These are phyloP conservation scores for Colletotrichum viniferum DNA, from an alignment of 2,329 filamentous ascomycete genomes.

Conservation along the genomic window DNA sequence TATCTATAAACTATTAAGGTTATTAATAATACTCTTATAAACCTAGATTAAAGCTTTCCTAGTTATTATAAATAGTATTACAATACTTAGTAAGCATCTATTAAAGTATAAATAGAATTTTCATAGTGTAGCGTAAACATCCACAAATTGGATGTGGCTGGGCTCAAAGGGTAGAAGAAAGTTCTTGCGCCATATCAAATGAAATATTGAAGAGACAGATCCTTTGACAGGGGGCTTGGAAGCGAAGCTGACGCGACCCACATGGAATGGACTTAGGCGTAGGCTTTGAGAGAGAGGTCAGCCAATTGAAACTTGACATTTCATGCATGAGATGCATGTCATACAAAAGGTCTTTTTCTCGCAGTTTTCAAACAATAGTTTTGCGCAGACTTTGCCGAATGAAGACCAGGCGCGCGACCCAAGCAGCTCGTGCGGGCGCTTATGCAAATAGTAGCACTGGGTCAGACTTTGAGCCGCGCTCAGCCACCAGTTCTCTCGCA, in stretches of 20 bases:
- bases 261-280: background rate
- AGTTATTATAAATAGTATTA: too few relatives aligned
- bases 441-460: background rate
- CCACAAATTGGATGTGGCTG: too few relatives aligned
- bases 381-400: background rate
- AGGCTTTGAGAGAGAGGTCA: background rate
- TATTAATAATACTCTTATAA: too few relatives aligned
- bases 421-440: background rate
- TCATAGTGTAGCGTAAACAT: too few relatives aligned
- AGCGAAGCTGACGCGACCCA: background rate
- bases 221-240: background rate
- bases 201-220: background rate
- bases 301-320: background rate
- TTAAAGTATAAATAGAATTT: too few relatives aligned
- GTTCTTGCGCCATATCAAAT: background rate
- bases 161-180: too few relatives aligned
- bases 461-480: background rate
- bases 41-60: too few relatives aligned
- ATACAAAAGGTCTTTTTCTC: background rate
- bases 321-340: background rate
- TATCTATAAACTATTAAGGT: too few relatives aligned
- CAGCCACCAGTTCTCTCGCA: background rate
- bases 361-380: background rate
- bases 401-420: background rate
- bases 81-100: too few relatives aligned